phyloP scores from a whole-genome alignment of 768 basidiomycete species.

The Dendrothele bispora region DNA sequence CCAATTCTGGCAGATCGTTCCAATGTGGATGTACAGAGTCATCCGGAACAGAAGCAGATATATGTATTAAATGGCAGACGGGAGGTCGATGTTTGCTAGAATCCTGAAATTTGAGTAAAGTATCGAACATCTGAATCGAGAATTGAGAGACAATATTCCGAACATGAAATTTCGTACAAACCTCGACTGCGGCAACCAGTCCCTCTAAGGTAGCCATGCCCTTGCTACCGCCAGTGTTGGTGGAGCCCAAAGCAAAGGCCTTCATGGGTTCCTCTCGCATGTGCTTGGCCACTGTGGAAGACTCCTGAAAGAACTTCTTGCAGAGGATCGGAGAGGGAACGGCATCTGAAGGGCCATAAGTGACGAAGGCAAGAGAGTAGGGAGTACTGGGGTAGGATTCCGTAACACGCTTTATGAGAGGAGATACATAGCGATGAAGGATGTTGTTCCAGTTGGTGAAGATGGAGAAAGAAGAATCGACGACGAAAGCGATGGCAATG shows the following conservation, averaged over 20 bases:
- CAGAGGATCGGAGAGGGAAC: conserved; percentile 54
- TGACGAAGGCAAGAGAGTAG: conserved; percentile 51
- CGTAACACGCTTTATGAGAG: conserved; percentile 50
- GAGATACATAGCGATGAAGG: conserved; percentile 46
- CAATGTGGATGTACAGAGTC: conserved; percentile 50
- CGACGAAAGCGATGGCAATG: conserved; percentile 48
- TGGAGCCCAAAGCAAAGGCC: conserved; percentile 58
- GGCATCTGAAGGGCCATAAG: conserved; percentile 62
- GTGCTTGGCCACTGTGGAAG: conserved; percentile 38
- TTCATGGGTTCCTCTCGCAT: conserved; percentile 43
- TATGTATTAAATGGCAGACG: conserved; percentile 55
- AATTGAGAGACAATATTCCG: background rate
- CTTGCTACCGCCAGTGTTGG: conserved; percentile 42
- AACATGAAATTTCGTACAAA: conserved; percentile 22
- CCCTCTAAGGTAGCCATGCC: conserved; percentile 76
- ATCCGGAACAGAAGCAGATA: conserved; percentile 61
- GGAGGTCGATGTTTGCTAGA: conserved; percentile 19
- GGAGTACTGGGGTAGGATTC: conserved; percentile 44
- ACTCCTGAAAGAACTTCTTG: conserved; percentile 56
- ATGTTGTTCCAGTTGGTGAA: conserved; percentile 52
- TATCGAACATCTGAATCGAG: conserved; percentile 40
- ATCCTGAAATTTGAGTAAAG: conserved; percentile 37
- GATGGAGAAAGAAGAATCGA: conserved; percentile 60
- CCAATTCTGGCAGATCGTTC: conserved; percentile 49
- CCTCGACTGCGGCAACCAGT: conserved; percentile 69